Base-by-base conservation (phyloP, 2,329 filamentous ascomycete species). In the Xylariaceae sp. region DNA sequence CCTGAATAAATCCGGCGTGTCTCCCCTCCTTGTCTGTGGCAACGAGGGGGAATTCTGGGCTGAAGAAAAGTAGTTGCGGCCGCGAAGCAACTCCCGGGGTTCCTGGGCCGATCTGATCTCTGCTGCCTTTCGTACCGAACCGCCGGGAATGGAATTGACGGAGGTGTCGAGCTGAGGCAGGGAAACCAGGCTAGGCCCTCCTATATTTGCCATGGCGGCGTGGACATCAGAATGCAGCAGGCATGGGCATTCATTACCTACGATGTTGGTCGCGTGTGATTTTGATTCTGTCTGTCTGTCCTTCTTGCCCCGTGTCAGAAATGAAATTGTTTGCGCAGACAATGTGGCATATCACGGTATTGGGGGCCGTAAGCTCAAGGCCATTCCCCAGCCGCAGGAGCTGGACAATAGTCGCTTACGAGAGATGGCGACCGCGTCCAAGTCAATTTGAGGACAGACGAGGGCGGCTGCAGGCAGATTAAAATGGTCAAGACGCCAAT, bases 1-100 rank as follows among this genome's bases (percentile, higher is more conserved):
- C 47, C 58, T 60, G 31, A 65, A 55, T 4, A 62, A 43, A 3
- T 62, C 55, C 12, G 60, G 54, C 0, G 56, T 55, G 22, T 55
- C 51, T 11, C 31, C 41, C 12, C 45, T 12, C 31, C 57, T 57
- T 13, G 43, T 41, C 22, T 47, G 52, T 2, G 53, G 49, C 19
- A 45, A 33, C 3, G 56, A 44, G 18, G 58, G 43, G 9, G 60
- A 58, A 34, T 63, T 62, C 19, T 59, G 51, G 19, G 63, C 53
- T 4, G 51, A 53, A 6, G 60, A 56, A 33, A 59, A 50, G 19
- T 49, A 53, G 42, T 49, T 62, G 38, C 55, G 58, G 28, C 51
- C 45, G 22, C 47, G 55, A 36, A 49, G 56, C 17, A 53, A 14
- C 43, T 42, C 53, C 13, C 40, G 41, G 28, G 31, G n/a, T 36